Evolutionary conservation across 2,329 filamentous ascomycete species (phyloP).

Genomic region (Pseudopithomyces maydicus): DNA sequence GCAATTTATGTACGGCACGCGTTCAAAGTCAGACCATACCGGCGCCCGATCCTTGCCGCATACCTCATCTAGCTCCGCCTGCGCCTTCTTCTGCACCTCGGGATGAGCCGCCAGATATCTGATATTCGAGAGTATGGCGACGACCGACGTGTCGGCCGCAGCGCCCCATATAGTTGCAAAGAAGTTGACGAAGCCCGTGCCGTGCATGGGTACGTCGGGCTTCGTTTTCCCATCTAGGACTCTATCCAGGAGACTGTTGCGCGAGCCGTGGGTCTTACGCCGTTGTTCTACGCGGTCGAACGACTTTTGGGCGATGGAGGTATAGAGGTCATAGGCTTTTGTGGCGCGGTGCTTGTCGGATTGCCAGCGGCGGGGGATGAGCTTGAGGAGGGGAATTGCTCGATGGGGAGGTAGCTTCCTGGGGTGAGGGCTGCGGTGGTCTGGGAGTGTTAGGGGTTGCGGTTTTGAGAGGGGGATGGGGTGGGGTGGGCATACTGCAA

Average conservation of each 20-base stretch:
- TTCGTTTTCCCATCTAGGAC: slow-evolving; percentile 16
- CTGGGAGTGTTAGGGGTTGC: no score
- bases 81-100: slow-evolving; percentile 25
- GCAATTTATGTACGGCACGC: slow-evolving; percentile 35
- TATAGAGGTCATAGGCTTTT: slow-evolving; percentile 13
- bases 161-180: slow-evolving; percentile 21
- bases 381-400: slow-evolving; percentile 32
- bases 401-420: not conserved
- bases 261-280: slow-evolving; percentile 24
- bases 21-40: slow-evolving; percentile 26
- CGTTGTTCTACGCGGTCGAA: slow-evolving; percentile 20
- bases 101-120: slow-evolving; percentile 28
- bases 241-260: slow-evolving; percentile 28
- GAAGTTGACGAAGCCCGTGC: slow-evolving; percentile 16
- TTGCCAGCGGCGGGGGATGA: slow-evolving; percentile 24
- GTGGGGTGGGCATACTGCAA: no score
- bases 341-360: slow-evolving; percentile 17
- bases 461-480: no score
- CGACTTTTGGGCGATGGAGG: slow-evolving; percentile 23
- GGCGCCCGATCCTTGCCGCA: slow-evolving; percentile 23
- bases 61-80: slow-evolving; percentile 22
- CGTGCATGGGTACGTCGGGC: slow-evolving; percentile 11
- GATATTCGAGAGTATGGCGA: slow-evolving; percentile 22
- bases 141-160: slow-evolving; percentile 26
- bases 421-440: no score